phyloP scores from a whole-genome alignment of 371 early-diverging fungal species.

The Hamiltosporidium tvaerminnensis region DNA sequence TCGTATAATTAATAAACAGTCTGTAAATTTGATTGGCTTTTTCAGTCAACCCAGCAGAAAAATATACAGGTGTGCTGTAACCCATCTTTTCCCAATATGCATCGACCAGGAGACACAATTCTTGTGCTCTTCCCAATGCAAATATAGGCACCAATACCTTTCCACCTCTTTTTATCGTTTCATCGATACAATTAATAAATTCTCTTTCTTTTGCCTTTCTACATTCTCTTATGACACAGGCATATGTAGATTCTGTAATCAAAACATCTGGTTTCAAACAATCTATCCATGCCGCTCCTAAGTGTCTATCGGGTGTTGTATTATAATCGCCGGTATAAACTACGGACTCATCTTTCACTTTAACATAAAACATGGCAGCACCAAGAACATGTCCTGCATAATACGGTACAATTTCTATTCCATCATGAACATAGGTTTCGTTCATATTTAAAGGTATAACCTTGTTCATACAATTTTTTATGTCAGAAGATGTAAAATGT shows the following conservation, averaged over 20 bases:
- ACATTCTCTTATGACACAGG: conserved; percentile 75
- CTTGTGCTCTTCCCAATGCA: conserved; percentile 83
- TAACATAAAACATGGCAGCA: conserved; percentile 79
- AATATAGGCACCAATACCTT: conserved; percentile 82
- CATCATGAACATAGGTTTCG: conserved; percentile 46
- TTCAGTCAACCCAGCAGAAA: conserved; percentile 73
- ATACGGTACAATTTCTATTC: conserved; percentile 58
- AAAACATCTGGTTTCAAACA: conserved; percentile 63
- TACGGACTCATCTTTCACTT: conserved; percentile 50
- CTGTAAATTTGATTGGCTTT: conserved; percentile 78
- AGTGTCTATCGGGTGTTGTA: conserved; percentile 80
- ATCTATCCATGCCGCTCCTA: conserved; percentile 79
- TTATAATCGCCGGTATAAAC: conserved; percentile 93
- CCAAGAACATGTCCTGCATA: conserved; percentile 95
- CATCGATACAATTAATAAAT: conserved; percentile 70
- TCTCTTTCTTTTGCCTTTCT: conserved; percentile 72
- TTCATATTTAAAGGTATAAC: conserved; percentile 67
- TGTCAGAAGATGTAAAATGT: conserved; percentile 55
- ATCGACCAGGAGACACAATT: conserved; percentile 75
- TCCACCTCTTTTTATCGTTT: conserved; percentile 66
- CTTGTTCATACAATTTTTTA: conserved; percentile 69
- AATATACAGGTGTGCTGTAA: conserved; percentile 68
- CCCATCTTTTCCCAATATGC: conserved; percentile 80
- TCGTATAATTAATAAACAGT: conserved; percentile 78
- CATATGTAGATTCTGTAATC: conserved; percentile 84